Percentiles rank a stretch among this genome's conserved stretches.
Conservation (phyloP, 2,329 filamentous ascomycete species). For the Colletotrichum euphorbiae region DNA sequence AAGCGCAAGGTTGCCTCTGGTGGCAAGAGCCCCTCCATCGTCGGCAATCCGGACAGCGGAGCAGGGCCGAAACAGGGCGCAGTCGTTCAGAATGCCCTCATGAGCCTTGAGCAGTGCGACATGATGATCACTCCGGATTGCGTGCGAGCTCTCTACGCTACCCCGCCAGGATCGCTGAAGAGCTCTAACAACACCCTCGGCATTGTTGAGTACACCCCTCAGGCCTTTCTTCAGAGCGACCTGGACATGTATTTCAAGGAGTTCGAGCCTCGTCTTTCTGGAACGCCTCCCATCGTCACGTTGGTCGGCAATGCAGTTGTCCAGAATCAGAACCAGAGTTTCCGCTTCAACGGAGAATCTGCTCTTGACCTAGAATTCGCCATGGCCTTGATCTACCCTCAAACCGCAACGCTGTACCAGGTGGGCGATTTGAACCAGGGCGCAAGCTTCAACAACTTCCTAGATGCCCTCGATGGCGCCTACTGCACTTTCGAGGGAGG, state of each 20-base stretch:
- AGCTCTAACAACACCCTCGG: constrained; percentile 59
- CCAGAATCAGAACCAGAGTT: constrained; percentile 48
- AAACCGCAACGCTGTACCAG: constrained; percentile 62
- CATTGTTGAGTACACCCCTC: constrained; percentile 63
- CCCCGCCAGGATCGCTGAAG: constrained; percentile 52
- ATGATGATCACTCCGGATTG: constrained; percentile 68
- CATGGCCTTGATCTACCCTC: constrained; percentile 64
- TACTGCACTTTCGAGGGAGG: constrained; percentile 58
- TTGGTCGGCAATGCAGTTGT: constrained; percentile 61
- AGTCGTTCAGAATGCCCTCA: constrained; percentile 46
- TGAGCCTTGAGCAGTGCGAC: constrained; percentile 57
- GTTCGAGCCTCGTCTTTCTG: constrained; percentile 55
- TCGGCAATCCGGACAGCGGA: constrained; percentile 44
- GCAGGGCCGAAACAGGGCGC: constrained; percentile 48
- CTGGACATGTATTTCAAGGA: constrained; percentile 61
- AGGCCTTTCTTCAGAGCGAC: constrained; percentile 63
- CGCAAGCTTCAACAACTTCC: constrained; percentile 56
- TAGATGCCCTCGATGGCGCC: constrained; percentile 58
- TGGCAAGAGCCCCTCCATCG: constrained; percentile 43
- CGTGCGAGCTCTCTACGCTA: constrained; percentile 60
- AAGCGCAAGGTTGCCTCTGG: constrained; percentile 35
- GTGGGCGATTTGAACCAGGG: constrained; percentile 51
- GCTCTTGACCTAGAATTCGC: constrained; percentile 67
- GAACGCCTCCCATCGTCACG: constrained; percentile 56
- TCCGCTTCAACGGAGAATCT: constrained; percentile 56